Evolutionary conservation across 768 basidiomycete species (phyloP).

Genomic region (Pleurotus tuoliensis): DNA sequence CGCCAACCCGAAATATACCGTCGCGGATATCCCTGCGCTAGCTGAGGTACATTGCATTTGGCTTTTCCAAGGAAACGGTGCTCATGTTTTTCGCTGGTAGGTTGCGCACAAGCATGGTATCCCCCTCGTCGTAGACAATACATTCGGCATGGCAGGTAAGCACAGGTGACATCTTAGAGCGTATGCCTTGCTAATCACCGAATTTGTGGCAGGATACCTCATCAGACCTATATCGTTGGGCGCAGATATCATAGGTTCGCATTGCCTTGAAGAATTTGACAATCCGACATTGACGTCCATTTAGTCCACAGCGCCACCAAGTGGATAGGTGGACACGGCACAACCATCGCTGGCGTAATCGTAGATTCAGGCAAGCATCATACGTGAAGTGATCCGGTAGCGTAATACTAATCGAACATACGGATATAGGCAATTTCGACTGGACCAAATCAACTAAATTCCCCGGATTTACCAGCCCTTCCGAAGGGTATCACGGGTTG

Average conservation of each 20-base stretch:
- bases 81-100: conserved; percentile 22
- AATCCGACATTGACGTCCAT: neutral
- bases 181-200: no score
- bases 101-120: conserved; percentile 69
- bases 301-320: conserved; percentile 76
- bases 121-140: conserved; percentile 80
- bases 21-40: conserved; percentile 64
- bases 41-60: conserved; percentile 44
- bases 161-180: neutral
- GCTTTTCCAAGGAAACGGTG: no score
- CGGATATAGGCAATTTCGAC: conserved; percentile 57
- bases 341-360: conserved; percentile 73
- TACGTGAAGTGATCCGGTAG: no score
- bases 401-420: no score
- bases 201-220: conserved; percentile 45
- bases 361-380: conserved; percentile 54
- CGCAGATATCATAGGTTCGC: conserved; percentile 69
- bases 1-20: conserved; percentile 72
- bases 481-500: conserved; percentile 75
- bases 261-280: neutral
- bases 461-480: conserved; percentile 69
- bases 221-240: conserved; percentile 68
- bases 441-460: conserved; percentile 67
- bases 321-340: conserved; percentile 83
- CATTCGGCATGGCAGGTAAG: conserved; percentile 67